A percentile compares a stretch with the other conserved stretches of the same genome.
Evolutionary conservation across 108 stramenopile species (phyloP).

Genomic region (Conticribra weissflogii): DNA sequence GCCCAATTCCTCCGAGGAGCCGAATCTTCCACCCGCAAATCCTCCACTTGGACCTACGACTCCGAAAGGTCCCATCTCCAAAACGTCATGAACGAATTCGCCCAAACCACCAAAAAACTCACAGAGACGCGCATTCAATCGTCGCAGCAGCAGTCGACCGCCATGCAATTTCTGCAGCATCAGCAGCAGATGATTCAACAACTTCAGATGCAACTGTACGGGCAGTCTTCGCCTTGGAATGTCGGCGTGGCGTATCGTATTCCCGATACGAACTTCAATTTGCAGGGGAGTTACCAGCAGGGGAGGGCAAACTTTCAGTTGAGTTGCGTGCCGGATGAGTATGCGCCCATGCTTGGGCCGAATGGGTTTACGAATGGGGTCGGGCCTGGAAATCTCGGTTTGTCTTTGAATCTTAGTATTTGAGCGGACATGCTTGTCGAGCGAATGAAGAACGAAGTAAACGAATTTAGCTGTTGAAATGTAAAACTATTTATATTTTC

Average conservation of each 20-base stretch:
- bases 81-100: conserved; percentile 87
- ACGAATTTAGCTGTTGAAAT: background rate
- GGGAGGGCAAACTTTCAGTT: conserved; percentile 93
- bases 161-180: conserved; percentile 93
- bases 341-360: conserved; percentile 93
- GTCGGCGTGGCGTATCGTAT: conserved; percentile 96
- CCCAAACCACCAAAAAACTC: conserved; percentile 78
- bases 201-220: conserved; percentile 93
- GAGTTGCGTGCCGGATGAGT: conserved; percentile 96
- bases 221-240: conserved; percentile 92
- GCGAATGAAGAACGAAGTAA: background rate
- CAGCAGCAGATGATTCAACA: conserved; percentile 97
- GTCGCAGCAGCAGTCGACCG: conserved; percentile 87
- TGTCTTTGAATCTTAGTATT: conserved; percentile 94
- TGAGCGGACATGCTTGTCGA: conserved; percentile 36
- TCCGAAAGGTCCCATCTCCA: conserved; percentile 80
- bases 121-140: conserved; percentile 77
- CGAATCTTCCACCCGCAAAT: conserved; percentile 82
- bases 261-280: conserved; percentile 96
- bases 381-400: conserved; percentile 95
- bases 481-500: background rate
- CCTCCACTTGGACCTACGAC: conserved; percentile 88
- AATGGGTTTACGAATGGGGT: conserved; percentile 98
- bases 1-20: conserved; percentile 83
- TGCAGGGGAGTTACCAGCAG: conserved; percentile 94